phyloP scores from a whole-genome alignment of 139 green algal species.

The Chlamydomonas schloesseri region DNA sequence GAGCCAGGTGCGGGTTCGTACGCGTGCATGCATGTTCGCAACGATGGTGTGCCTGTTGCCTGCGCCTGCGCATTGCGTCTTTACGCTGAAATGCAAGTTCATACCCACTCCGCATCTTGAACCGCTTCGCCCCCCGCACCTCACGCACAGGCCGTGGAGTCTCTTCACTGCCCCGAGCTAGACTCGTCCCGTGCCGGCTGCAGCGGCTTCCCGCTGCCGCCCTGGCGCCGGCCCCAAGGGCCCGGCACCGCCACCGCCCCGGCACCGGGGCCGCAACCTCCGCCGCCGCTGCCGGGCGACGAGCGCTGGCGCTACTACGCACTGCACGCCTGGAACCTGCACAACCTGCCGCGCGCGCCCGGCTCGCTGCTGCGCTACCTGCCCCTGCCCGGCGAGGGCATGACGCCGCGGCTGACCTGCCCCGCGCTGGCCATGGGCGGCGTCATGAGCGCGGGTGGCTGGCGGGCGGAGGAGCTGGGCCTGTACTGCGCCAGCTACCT shows the following conservation, averaged over 20 bases:
- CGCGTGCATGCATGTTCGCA: too few species aligned
- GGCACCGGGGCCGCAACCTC: background rate
- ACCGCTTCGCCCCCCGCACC: too few species aligned
- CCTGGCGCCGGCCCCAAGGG: conserved; percentile 13
- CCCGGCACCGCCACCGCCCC: too few species aligned
- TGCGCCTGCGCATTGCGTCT: too few species aligned
- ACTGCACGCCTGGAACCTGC: conserved; percentile 60
- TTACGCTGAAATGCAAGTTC: too few species aligned
- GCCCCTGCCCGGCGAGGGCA: too few species aligned
- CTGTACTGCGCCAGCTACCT: conserved; percentile 96
- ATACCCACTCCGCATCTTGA: too few species aligned
- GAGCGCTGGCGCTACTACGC: conserved; percentile 31
- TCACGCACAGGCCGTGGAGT: conserved; percentile 82
- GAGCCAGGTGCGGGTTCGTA: conserved; percentile 55
- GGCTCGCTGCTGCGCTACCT: conserved; percentile 55
- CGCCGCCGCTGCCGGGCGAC: background rate
- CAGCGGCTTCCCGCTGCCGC: conserved; percentile 56
- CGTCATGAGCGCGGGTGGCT: conserved; percentile 84
- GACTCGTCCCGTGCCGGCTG: conserved; percentile 65
- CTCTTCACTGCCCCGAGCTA: conserved; percentile 87
- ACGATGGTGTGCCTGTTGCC: too few species aligned
- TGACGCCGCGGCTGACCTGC: too few species aligned
- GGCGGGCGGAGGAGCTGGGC: conserved; percentile 93
- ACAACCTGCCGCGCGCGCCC: conserved; percentile 44
- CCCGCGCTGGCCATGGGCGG: conserved; percentile 64